phyloP scores from a whole-genome alignment of 2,329 filamentous ascomycete species.

The Ceratocystis albifundus region DNA sequence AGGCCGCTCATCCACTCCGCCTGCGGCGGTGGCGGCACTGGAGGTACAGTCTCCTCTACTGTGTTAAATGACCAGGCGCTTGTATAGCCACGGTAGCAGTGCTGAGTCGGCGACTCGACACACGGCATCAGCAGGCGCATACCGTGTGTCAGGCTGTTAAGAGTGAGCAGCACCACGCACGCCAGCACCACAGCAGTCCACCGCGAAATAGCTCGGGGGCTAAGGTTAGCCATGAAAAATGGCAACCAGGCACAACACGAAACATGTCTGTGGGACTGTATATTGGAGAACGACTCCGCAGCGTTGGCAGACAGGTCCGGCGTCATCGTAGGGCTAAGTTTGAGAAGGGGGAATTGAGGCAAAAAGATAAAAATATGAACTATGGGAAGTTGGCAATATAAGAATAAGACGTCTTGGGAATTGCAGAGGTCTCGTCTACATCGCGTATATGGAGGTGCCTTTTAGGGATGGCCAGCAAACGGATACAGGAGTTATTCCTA shows the following conservation, averaged over 20 bases:
- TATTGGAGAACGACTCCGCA: background rate
- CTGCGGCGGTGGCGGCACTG: slow-evolving; percentile 22
- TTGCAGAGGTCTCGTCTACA: background rate
- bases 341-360: background rate
- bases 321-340: background rate
- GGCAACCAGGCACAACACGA: background rate
- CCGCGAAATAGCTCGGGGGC: slow-evolving; percentile 12
- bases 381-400: background rate
- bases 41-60: slow-evolving; percentile 25
- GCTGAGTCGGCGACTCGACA: slow-evolving; percentile 24
- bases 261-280: background rate
- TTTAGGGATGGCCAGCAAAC: no score
- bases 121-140: slow-evolving; percentile 27
- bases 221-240: background rate
- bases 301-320: background rate
- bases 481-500: no score
- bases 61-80: slow-evolving; percentile 37
- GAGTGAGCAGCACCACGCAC: slow-evolving; percentile 21
- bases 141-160: slow-evolving; percentile 25
- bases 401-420: background rate
- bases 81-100: slow-evolving; percentile 30
- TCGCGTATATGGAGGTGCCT: background rate
- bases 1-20: slow-evolving; percentile 36
- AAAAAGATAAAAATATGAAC: background rate
- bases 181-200: slow-evolving; percentile 15